These are phyloP conservation scores for Phoma sp. DNA, from an alignment of 2,329 filamentous ascomycete genomes.

Conservation along the genomic window DNA sequence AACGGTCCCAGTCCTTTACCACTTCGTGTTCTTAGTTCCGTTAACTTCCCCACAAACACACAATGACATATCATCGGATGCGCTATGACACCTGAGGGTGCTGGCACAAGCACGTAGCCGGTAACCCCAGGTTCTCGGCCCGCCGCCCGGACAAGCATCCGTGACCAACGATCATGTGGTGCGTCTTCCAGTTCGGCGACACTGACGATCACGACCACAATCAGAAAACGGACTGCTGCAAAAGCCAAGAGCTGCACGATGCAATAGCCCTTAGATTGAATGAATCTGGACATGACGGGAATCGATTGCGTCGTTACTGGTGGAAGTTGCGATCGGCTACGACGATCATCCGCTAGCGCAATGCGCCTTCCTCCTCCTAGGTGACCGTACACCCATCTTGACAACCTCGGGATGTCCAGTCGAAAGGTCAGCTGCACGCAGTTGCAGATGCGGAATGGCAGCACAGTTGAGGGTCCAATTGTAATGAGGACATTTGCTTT, in stretches of 20 bases:
- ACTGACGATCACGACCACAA: too few species aligned
- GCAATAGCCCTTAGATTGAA: too few species aligned
- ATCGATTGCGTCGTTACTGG: not conserved
- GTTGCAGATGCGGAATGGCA: not conserved
- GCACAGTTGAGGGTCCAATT: not conserved
- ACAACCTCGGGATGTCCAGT: not conserved
- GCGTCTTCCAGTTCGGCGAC: too few species aligned
- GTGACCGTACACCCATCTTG: not conserved
- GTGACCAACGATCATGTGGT: too few species aligned
- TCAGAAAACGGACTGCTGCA: too few species aligned
- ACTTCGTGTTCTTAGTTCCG: too few species aligned
- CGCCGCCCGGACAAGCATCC: too few species aligned
- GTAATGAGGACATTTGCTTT: not conserved
- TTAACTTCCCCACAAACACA: not conserved
- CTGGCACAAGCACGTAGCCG: conserved; percentile 6
- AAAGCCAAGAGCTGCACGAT: too few species aligned
- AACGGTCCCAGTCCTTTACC: too few species aligned
- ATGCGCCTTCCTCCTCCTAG: not conserved
- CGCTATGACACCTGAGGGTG: not conserved
- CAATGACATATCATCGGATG: not conserved
- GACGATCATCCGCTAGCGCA: conserved; percentile 3
- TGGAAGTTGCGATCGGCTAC: not conserved
- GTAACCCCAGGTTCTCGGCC: too few species aligned
- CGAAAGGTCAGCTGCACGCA: not conserved
- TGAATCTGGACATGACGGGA: too few species aligned